Percentiles rank a stretch among this genome's conserved stretches.
Conservation (phyloP, 306 rosid species). For the Malus sieversii region DNA sequence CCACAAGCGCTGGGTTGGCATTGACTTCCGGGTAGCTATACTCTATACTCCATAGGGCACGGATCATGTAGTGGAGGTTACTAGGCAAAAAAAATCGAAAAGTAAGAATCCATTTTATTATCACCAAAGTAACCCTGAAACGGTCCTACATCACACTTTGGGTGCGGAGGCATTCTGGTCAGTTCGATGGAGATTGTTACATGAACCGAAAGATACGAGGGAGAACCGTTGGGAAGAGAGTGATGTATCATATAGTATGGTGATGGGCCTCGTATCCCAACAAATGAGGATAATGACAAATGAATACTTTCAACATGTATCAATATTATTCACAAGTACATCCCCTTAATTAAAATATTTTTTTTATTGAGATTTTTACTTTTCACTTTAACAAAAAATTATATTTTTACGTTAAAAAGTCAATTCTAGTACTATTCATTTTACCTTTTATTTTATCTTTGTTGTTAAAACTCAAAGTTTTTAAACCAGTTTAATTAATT, state of each 20-base stretch:
- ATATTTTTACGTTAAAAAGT: too few species aligned
- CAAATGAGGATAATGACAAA: conserved; percentile 16
- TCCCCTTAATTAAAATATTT: too few species aligned
- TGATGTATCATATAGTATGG: neutral
- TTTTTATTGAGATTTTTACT: too few species aligned
- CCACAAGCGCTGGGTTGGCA: neutral
- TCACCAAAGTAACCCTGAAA: neutral
- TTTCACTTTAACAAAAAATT: too few species aligned
- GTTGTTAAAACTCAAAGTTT: too few species aligned
- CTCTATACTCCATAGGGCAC: neutral
- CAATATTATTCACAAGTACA: too few species aligned
- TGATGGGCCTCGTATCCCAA: conserved; percentile 22
- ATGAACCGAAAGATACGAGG: conserved; percentile 6
- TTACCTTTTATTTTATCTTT: too few species aligned
- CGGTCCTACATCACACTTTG: neutral
- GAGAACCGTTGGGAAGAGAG: neutral
- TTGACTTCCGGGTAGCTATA: neutral
- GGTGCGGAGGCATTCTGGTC: neutral
- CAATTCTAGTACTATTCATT: too few species aligned
- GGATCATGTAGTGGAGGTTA: neutral
- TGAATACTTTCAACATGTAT: neutral
- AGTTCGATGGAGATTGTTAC: neutral
- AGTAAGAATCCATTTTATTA: too few species aligned
- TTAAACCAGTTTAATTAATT: too few species aligned
- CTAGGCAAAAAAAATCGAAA: neutral